Evolutionary conservation across 2,329 filamentous ascomycete genomes (phyloP), one percentile per base, ranked within the genome.

Genomic region (Calonectria crousiana): DNA sequence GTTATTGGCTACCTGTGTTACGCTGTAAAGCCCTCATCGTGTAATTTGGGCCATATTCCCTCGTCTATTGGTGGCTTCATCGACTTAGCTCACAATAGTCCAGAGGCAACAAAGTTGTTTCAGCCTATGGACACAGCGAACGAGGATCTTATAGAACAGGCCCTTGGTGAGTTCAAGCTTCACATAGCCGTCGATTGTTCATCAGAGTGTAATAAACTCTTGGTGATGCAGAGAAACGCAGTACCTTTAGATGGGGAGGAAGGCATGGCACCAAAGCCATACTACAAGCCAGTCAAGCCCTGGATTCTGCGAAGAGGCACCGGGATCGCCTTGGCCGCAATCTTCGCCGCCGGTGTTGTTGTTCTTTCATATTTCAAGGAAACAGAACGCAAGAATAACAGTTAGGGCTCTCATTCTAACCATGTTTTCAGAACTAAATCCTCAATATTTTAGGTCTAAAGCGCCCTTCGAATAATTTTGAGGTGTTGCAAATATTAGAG

Each of bases 201-300:
- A 16, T 56, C 49, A 11, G 20, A 34, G 14, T 4, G 20, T 20
- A 71, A 36, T 28, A n/a, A 71, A 56, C 34, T 70, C 13, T 13
- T 9, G 3, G 10, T 65, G 2, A 28, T 52, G 2, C 34, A 56
- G 23, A 26, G 23, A 2, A 38, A 9, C 28, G 1, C 49, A 16
- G 5, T 23, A 13, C 13, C 6, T 41, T 13, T 26, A 6, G 47
- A 53, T 6, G 3, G 9, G 10, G 26, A 32, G 14, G 36, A 16
- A 2, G 20, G 18, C 2, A 23, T 18, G 2, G 5, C 14, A 2
- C 36, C 68, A 4, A 53, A 41, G 16, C 20, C 58, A 5, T 65
- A 73, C 28, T 73, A 69, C 30, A 36, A 64, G 8, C 71, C 71
- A 4, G 49, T 74, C 28, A 70, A 71, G 20, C 72, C 72, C 1